A percentile compares a stretch with the other conserved stretches of the same genome.
These are phyloP conservation scores for Fragaria iinumae DNA, from an alignment of 306 rosid genomes.

Conservation along the genomic window DNA sequence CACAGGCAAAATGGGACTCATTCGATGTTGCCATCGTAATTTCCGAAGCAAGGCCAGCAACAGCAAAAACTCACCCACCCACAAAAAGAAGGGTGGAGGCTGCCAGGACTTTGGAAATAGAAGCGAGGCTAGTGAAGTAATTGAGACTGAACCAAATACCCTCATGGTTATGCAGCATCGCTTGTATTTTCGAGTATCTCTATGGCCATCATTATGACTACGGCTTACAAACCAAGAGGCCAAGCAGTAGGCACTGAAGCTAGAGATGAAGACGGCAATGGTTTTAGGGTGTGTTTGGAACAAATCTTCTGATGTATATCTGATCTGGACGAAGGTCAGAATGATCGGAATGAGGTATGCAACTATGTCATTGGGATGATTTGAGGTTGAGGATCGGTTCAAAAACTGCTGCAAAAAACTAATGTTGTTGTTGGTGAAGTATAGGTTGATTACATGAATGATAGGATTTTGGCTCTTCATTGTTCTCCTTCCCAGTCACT, in stretches of 20 bases:
- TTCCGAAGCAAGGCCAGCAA: background rate
- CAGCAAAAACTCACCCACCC: background rate
- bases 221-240: background rate
- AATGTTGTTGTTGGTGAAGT: background rate
- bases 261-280: background rate
- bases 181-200: background rate
- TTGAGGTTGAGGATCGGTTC: background rate
- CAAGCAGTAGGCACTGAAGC: background rate
- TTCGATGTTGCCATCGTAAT: background rate
- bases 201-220: background rate
- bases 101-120: background rate
- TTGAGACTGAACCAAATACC: background rate
- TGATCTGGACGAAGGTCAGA: background rate
- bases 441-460: background rate
- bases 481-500: background rate
- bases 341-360: background rate
- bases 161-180: background rate
- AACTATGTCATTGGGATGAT: background rate
- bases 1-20: background rate
- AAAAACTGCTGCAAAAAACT: background rate
- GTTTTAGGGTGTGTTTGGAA: constrained; percentile 3
- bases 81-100: background rate
- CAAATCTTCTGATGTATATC: background rate
- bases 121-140: background rate
- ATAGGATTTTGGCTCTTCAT: background rate